These are phyloP conservation scores for Penicillium frequentans DNA, from an alignment of 2,329 filamentous ascomycete genomes.

Conservation along the genomic window DNA sequence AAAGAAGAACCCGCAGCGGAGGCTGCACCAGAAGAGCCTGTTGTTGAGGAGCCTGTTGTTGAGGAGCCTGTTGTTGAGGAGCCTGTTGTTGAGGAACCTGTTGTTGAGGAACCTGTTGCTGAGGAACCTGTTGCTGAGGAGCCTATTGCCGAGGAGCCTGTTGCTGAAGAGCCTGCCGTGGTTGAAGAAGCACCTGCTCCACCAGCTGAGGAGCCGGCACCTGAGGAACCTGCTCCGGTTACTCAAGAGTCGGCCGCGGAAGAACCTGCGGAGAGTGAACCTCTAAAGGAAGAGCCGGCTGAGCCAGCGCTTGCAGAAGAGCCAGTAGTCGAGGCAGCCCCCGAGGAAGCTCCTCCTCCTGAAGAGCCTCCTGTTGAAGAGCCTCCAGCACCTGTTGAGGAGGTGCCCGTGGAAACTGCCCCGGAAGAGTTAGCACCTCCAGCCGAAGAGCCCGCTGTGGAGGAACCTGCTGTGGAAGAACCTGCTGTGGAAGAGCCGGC, in stretches of 20 bases:
- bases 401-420: not conserved
- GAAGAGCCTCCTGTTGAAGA: conserved; percentile 17
- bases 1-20: not conserved
- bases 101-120: not conserved
- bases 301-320: not conserved
- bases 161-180: conserved; percentile 2
- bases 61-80: conserved; percentile 2
- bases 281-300: not conserved
- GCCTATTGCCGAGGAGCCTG: not conserved
- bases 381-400: not conserved
- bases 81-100: not conserved
- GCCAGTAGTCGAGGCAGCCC: conserved; percentile 3
- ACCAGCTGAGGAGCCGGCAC: not conserved
- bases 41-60: not conserved
- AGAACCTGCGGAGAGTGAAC: not conserved
- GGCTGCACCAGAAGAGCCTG: not conserved
- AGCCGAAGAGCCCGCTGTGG: conserved; percentile 6
- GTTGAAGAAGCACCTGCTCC: not conserved
- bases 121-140: not conserved
- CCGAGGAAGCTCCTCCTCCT: not conserved
- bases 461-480: not conserved
- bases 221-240: not conserved
- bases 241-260: not conserved
- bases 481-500: not conserved
- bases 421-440: conserved; percentile 10